Conservation (phyloP, 208 protist species). For the Crithidia sp. region DNA sequence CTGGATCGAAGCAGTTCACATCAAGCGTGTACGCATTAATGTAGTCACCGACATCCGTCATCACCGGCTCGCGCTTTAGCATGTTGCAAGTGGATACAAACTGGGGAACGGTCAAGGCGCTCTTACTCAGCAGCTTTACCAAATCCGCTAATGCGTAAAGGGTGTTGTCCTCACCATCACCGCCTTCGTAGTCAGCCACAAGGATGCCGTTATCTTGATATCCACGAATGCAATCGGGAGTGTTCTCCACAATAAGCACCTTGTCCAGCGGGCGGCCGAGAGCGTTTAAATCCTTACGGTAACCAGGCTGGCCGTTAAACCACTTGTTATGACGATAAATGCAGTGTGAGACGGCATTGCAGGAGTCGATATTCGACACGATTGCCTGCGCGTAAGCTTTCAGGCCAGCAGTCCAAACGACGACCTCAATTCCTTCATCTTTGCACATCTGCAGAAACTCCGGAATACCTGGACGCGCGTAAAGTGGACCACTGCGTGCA, state of each 20-base stretch:
- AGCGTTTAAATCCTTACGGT: conserved; percentile 90
- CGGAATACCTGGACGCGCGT: conserved; percentile 84
- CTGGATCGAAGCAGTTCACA: conserved; percentile 78
- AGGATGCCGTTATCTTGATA: conserved; percentile 93
- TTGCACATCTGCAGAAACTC: conserved; percentile 91
- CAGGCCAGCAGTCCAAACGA: conserved; percentile 93
- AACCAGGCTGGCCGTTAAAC: conserved; percentile 93
- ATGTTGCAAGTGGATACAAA: conserved; percentile 82
- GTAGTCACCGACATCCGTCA: conserved; percentile 92
- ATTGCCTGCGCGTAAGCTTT: conserved; percentile 93
- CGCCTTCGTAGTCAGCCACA: conserved; percentile 92
- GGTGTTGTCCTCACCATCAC: conserved; percentile 86
- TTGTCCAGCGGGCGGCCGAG: conserved; percentile 87
- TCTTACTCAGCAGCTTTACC: conserved; percentile 76
- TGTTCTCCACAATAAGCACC: conserved; percentile 94
- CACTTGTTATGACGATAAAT: conserved; percentile 94
- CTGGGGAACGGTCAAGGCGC: conserved; percentile 85
- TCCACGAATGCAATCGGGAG: conserved; percentile 92
- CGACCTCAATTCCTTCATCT: conserved; percentile 85
- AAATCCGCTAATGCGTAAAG: conserved; percentile 87
- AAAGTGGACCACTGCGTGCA: conserved; percentile 87
- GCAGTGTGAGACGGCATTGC: conserved; percentile 84
- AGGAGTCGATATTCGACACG: conserved; percentile 91
- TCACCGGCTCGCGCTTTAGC: conserved; percentile 72
- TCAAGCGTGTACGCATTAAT: conserved; percentile 90